Base-by-base conservation (phyloP, 192 early-diverging fungal genomes). In the Pecoramyces ruminantium region DNA sequence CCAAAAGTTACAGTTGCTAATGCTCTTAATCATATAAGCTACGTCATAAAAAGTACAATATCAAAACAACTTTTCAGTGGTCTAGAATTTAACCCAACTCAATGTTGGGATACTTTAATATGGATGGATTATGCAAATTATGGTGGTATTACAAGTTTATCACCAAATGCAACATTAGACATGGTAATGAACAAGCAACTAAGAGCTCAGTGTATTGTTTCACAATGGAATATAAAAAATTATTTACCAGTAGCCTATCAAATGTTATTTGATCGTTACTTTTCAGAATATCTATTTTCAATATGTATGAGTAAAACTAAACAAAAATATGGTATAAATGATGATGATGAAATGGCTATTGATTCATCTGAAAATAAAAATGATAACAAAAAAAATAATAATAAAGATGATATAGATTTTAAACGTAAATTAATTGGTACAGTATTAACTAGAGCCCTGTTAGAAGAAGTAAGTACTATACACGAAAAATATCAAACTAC, bases 41-140 rank as follows among this genome's bases (percentile, higher is more conserved):
- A 95, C 82, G 83, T 97, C 8, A 79, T 90, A 29, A 88, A 91
- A 28, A 91, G 92, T 9, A 87, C 97, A 21, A 84, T 86, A 29
- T 88, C 86, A 38, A 93, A 93, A 81, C 92, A 91, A 14, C 82
- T 95, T 16, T 96, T 97, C 85, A 89, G 92, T 81, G 86, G 88
- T 39, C 79, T 99, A 6, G 89, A 92, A 79, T 78, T 99, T 80
- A 85, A 89, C 15, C 86, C 89, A n/a, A 85, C 87, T 30, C 85
- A 90, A 80, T 94, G 91, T 80, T 99, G 94, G 93, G 88, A 92
- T 30, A 88, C 92, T 42, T 79, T 96, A 80, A 58, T 97, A 42
- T 99, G 97, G 97, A 95, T 96, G 94, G 95, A 99, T 83, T 84
- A 85, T 79, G 89, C 90, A 81, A 99, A 99, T 85, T 96, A 90